Percentiles rank a stretch among this genome's conserved stretches.
These are phyloP conservation scores for Tricholoma furcatifolium DNA, from an alignment of 768 basidiomycete species.

Conservation along the genomic window DNA sequence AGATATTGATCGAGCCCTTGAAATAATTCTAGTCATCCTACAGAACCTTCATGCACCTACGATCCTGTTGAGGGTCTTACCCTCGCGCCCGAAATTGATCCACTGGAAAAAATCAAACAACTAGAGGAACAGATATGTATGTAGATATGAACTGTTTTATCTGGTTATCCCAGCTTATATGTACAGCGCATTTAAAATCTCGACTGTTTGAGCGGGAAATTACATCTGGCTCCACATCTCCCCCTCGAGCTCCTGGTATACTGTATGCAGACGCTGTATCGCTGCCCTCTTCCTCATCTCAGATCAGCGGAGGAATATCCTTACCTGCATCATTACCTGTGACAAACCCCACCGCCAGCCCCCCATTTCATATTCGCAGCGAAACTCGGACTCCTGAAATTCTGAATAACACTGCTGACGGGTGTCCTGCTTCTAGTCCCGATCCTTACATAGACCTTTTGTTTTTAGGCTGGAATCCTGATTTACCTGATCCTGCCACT, in stretches of 20 bases:
- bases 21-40: slow-evolving; percentile 60
- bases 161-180: slow-evolving; percentile 10
- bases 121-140: slow-evolving; percentile 78
- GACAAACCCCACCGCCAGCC: slow-evolving; percentile 39
- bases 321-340: slow-evolving; percentile 44
- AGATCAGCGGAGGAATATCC: slow-evolving; percentile 34
- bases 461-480: slow-evolving; percentile 81
- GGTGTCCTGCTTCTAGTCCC: slow-evolving; percentile 28
- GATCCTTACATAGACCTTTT: slow-evolving; percentile 66
- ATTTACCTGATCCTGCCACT: slow-evolving; percentile 72
- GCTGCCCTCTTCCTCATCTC: slow-evolving; percentile 18
- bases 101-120: slow-evolving; percentile 73
- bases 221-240: slow-evolving; percentile 38
- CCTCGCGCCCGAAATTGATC: slow-evolving; percentile 75
- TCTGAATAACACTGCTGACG: slow-evolving; percentile 28
- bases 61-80: slow-evolving; percentile 83
- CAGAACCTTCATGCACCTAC: slow-evolving; percentile 81
- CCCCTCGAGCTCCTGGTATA: slow-evolving; percentile 24
- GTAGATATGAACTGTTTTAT: not conserved
- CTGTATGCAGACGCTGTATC: slow-evolving; percentile 16
- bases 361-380: slow-evolving; percentile 39
- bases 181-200: slow-evolving; percentile 59
- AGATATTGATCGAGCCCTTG: slow-evolving; percentile 10
- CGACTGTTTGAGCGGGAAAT: slow-evolving; percentile 55
- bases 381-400: slow-evolving; percentile 52